Evolutionary conservation across 1,139 yeast genomes (phyloP).

Genomic region (Yamadazyma triangularis): DNA sequence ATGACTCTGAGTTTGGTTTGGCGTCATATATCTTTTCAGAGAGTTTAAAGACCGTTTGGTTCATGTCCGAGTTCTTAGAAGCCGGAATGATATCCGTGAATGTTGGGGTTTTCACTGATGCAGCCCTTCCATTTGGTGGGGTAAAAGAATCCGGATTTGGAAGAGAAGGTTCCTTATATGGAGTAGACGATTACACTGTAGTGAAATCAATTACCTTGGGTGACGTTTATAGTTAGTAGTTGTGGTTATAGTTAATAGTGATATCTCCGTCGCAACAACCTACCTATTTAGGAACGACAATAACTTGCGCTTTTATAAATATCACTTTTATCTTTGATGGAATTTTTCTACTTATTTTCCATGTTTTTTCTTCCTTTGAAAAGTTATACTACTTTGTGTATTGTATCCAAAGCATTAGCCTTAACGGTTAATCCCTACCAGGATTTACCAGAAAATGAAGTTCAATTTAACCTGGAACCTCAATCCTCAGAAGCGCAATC

Average conservation of each 20-base stretch:
- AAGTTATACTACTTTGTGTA: too few species aligned
- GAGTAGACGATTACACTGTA: slow-evolving; percentile 41
- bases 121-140: slow-evolving; percentile 50
- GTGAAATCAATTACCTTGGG: slow-evolving; percentile 39
- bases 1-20: slow-evolving; percentile 40
- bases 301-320: too few species aligned
- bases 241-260: too few species aligned
- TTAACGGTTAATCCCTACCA: too few species aligned
- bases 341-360: too few species aligned
- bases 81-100: slow-evolving; percentile 46
- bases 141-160: slow-evolving; percentile 47
- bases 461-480: not conserved
- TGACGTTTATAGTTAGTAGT: slow-evolving; percentile 25
- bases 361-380: too few species aligned
- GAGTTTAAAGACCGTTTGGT: slow-evolving; percentile 52
- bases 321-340: too few species aligned
- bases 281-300: too few species aligned
- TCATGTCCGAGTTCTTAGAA: slow-evolving; percentile 39
- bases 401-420: too few species aligned
- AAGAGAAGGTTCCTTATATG: slow-evolving; percentile 47
- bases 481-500: slow-evolving; percentile 4
- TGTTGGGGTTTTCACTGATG: slow-evolving; percentile 43
- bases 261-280: too few species aligned
- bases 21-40: slow-evolving; percentile 42
- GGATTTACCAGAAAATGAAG: not conserved